phyloP scores from a whole-genome alignment of 495 filamentous ascomycete species.

The Aspergillus egyptiacus region DNA sequence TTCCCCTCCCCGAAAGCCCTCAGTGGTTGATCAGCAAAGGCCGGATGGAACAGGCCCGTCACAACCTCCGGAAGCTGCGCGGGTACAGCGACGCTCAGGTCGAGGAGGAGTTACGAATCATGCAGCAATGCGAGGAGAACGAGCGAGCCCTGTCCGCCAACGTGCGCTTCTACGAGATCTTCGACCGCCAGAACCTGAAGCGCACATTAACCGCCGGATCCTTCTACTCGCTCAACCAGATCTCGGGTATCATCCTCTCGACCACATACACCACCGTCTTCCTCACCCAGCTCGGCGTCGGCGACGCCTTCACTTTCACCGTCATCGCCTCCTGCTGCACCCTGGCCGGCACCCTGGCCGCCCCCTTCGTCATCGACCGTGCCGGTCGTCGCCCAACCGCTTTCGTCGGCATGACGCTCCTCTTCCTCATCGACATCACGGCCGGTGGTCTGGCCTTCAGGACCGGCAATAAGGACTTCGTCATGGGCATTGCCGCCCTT shows the following conservation, averaged over 20 bases:
- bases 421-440: conserved; percentile 22
- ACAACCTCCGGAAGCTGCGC: conserved; percentile 32
- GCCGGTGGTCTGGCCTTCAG: conserved; percentile 23
- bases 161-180: conserved; percentile 34
- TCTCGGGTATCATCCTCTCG: conserved; percentile 36
- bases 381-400: conserved; percentile 34
- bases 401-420: conserved; percentile 27
- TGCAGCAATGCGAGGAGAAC: conserved; percentile 26
- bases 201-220: conserved; percentile 33
- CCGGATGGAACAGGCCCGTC: conserved; percentile 26
- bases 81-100: conserved; percentile 28
- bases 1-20: conserved; percentile 52
- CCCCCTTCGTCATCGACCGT: conserved; percentile 34
- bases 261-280: conserved; percentile 37
- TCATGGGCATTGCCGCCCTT: conserved; percentile 26
- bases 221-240: conserved; percentile 36
- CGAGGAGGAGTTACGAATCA: conserved; percentile 29
- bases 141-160: conserved; percentile 23
- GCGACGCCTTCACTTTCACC: conserved; percentile 28
- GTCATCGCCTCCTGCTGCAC: conserved; percentile 37
- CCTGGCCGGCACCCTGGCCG: conserved; percentile 32
- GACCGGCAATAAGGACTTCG: conserved; percentile 8
- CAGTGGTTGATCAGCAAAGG: conserved; percentile 58
- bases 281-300: conserved; percentile 28
- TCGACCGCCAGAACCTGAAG: conserved; percentile 28